Percentiles rank a stretch among this genome's conserved stretches.
Evolutionary conservation across 371 early-diverging fungal species (phyloP).

Genomic region (Apophysomyces variabilis): DNA sequence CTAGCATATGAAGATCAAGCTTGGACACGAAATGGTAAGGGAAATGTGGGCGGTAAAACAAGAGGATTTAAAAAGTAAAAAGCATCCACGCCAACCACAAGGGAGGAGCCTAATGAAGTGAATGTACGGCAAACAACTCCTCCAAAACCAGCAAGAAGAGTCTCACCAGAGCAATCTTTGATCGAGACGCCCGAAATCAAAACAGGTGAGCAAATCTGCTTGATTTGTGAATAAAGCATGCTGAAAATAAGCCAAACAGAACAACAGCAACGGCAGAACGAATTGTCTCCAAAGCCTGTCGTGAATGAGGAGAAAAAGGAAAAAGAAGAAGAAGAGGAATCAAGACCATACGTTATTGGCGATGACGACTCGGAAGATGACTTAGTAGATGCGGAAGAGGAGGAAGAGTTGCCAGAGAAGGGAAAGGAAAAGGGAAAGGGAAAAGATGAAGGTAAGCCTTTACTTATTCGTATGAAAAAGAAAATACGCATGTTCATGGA

Average conservation of each 20-base stretch:
- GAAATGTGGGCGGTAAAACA: too few relatives aligned
- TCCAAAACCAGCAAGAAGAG: not conserved
- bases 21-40: conserved; percentile 15
- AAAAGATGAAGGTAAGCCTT: not conserved
- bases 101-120: not conserved
- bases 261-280: not conserved
- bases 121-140: not conserved
- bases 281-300: too few relatives aligned
- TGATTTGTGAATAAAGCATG: too few relatives aligned
- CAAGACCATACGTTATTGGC: conserved; percentile 31
- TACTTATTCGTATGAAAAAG: too few relatives aligned
- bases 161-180: not conserved
- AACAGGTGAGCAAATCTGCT: too few relatives aligned
- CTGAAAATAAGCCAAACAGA: too few relatives aligned
- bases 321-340: conserved; percentile 19
- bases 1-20: conserved; percentile 39
- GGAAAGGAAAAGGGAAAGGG: not conserved
- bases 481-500: too few relatives aligned
- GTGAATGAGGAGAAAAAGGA: conserved; percentile 10
- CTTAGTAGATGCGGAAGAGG: conserved; percentile 33
- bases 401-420: not conserved
- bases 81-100: not conserved
- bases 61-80: too few relatives aligned
- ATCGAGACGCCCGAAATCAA: too few relatives aligned
- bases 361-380: conserved; percentile 37